Conservation (phyloP, 768 basidiomycete genomes). For the Pleurotus citrinopileatus region DNA sequence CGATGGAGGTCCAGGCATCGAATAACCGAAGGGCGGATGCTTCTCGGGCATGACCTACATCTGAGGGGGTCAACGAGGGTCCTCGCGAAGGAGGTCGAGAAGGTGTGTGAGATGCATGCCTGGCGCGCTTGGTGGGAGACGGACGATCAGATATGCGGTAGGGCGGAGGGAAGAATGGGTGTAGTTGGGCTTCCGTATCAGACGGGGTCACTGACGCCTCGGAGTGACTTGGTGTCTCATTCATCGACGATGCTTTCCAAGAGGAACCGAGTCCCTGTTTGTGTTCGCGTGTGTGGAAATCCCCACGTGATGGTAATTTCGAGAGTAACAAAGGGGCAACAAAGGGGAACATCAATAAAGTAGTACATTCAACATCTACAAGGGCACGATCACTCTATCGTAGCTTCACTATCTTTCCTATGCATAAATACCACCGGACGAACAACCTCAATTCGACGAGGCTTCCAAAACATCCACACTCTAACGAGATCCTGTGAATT, state of each 20-base stretch:
- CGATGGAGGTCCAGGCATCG: conserved; percentile 65
- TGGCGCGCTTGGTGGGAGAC: conserved; percentile 2
- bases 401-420: not conserved
- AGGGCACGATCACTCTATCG: not conserved
- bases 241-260: not conserved
- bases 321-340: too few relatives aligned
- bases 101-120: not conserved
- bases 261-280: too few relatives aligned
- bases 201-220: not conserved
- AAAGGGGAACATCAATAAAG: not conserved
- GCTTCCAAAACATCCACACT: conserved; percentile 3
- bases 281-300: not conserved
- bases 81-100: conserved; percentile 3
- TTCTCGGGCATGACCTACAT: conserved; percentile 5
- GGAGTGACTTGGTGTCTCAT: not conserved
- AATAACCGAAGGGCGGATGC: conserved; percentile 56
- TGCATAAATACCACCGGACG: not conserved
- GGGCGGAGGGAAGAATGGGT: not conserved
- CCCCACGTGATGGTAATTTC: not conserved
- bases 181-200: not conserved
- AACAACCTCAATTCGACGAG: not conserved
- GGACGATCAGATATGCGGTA: conserved; percentile 1
- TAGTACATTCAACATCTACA: not conserved
- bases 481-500: not conserved
- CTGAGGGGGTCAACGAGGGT: conserved; percentile 4